A percentile compares a stretch with the other conserved stretches of the same genome.
Conservation (phyloP, 2,329 filamentous ascomycete species). For the Ophidiomyces ophidiicola region DNA sequence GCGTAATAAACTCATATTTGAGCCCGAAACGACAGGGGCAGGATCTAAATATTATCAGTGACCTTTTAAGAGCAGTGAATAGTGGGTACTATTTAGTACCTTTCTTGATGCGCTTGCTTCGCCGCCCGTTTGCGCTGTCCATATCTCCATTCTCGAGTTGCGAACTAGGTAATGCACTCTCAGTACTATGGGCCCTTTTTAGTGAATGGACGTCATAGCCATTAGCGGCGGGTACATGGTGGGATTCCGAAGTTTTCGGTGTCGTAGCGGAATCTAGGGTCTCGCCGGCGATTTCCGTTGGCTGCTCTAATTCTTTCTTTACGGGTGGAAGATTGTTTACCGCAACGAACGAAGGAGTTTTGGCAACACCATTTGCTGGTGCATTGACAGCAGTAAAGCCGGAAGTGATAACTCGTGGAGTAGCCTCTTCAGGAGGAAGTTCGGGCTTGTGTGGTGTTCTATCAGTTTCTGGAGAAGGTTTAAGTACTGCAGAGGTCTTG, state of each 20-base stretch:
- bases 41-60: slow-evolving; percentile 19
- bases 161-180: slow-evolving; percentile 33
- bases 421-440: slow-evolving; percentile 22
- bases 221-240: slow-evolving; percentile 43
- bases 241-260: slow-evolving; percentile 46
- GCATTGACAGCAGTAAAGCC: slow-evolving; percentile 65
- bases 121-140: slow-evolving; percentile 56
- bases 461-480: slow-evolving; percentile 39
- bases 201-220: slow-evolving; percentile 45
- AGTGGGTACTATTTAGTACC: too few relatives aligned
- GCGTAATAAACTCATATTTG: slow-evolving; percentile 89
- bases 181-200: slow-evolving; percentile 64
- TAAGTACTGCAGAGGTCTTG: slow-evolving; percentile 44
- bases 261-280: slow-evolving; percentile 52
- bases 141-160: slow-evolving; percentile 40
- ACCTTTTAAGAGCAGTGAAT: slow-evolving; percentile 23
- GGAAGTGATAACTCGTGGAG: slow-evolving; percentile 29
- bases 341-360: slow-evolving; percentile 37
- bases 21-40: slow-evolving; percentile 77
- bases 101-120: slow-evolving; percentile 89
- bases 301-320: slow-evolving; percentile 43
- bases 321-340: slow-evolving; percentile 30
- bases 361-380: slow-evolving; percentile 44
- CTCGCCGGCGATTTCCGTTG: slow-evolving; percentile 49
- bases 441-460: slow-evolving; percentile 23